phyloP scores from a whole-genome alignment of 2,329 filamentous ascomycete genomes.

The Xylariaceae sp. region DNA sequence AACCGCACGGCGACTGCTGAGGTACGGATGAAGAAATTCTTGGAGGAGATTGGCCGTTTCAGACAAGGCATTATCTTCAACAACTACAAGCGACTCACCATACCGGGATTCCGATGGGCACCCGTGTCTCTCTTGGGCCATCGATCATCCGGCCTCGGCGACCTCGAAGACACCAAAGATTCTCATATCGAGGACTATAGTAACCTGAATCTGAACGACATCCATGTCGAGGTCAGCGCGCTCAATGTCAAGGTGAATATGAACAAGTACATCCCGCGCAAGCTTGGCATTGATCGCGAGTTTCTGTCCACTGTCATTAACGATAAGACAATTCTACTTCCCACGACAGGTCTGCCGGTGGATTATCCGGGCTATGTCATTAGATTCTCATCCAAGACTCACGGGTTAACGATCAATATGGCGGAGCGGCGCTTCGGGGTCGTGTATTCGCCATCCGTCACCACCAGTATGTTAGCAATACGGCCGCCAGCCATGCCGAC shows the following conservation, averaged over 20 bases:
- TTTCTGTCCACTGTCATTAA: slow-evolving; percentile 1
- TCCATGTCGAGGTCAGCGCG: slow-evolving; percentile 2
- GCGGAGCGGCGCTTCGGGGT: slow-evolving; percentile 1
- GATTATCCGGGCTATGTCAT: slow-evolving; percentile 1
- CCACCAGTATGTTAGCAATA: neutral
- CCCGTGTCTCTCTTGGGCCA: slow-evolving; percentile 1
- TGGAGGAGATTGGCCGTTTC: slow-evolving; percentile 1
- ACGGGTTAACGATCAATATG: slow-evolving; percentile 2
- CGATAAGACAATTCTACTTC: slow-evolving; percentile 1
- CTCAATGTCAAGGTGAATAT: slow-evolving; percentile 1
- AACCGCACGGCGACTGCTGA: neutral
- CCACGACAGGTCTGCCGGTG: neutral
- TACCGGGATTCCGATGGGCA: slow-evolving; percentile 1
- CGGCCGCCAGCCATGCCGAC: neutral
- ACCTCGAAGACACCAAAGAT: slow-evolving; percentile 1
- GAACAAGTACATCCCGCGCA: slow-evolving; percentile 1
- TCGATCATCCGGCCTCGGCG: neutral
- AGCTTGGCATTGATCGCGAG: slow-evolving; percentile 1
- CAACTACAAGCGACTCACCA: slow-evolving; percentile 1
- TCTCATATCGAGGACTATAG: slow-evolving; percentile 1
- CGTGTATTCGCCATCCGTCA: neutral
- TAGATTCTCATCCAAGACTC: neutral
- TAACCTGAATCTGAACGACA: slow-evolving; percentile 1
- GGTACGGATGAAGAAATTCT: neutral
- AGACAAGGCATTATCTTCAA: slow-evolving; percentile 1